Base-by-base conservation (phyloP, 352 stramenopile genomes). In the Pythium vanterpoolii region DNA sequence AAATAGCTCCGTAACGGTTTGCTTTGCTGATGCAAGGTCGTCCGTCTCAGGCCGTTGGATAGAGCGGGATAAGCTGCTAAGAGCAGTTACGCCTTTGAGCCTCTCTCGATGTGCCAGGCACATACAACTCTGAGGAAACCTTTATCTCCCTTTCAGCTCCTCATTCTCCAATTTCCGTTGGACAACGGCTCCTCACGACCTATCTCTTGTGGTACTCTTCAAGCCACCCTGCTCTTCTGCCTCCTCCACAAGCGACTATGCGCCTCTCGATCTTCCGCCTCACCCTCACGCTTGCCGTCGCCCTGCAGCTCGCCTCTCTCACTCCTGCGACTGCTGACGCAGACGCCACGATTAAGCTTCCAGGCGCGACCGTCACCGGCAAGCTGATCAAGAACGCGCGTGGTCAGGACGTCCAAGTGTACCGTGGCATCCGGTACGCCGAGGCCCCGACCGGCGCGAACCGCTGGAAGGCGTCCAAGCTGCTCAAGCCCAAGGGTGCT, bases 361-460 rank as follows among this genome's bases (percentile, higher is more conserved):
- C 33, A 14, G 30, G 31, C 5, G 38, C 38, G 38, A 40, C 57
- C 5, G 30, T 65, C 21, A 59, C 57, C 1, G 57, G 48, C 8
- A 45, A n/a, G 2, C 14, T 55, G 10, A n/a, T 40, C 5, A 59
- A 28, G 2, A 65, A 65, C 21, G 28, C 23, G 0, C 27, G 18
- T 9, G 45, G 45, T 34, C 10, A 61, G 4, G 23, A 21, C 24
- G 27, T 66, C 23, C 40, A 66, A 16, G 44, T 18, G n/a, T 64
- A 57, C 38, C 56, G 45, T 4, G 56, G 46, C 2, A 64, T 64
- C 47, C 56, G 26, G 1, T 64, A 57, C 46, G 56, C 56, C 9
- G 56, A 56, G 47, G 16, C 56, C 13, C 46, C 56, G 2, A 64
- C 47, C 1, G 47, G 56, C 8, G 28, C 14, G 9, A 56, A 52